phyloP scores from a whole-genome alignment of 352 stramenopile genomes.

The Lagenidium sp. region DNA sequence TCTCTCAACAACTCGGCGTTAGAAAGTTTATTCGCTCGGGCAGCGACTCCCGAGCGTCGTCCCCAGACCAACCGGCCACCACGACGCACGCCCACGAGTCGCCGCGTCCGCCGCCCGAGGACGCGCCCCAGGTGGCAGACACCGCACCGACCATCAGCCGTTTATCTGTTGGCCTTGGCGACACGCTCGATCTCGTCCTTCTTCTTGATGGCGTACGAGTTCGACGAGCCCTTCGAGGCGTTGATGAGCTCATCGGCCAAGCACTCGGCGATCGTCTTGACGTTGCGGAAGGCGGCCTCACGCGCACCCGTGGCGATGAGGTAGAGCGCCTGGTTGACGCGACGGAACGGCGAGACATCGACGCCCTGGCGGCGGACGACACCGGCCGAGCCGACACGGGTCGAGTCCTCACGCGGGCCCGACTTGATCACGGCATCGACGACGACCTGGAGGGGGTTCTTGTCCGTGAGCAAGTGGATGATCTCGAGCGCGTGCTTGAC shows the following conservation, averaged over 20 bases:
- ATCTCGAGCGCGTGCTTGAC: slow-evolving; percentile 99
- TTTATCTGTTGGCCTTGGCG: slow-evolving; percentile 99
- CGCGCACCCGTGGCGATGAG: slow-evolving; percentile 96
- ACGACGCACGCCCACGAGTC: slow-evolving; percentile 3
- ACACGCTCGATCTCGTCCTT: slow-evolving; percentile 99
- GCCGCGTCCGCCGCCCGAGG: too few relatives aligned
- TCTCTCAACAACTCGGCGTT: slow-evolving; percentile 86
- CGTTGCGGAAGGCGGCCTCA: slow-evolving; percentile 98
- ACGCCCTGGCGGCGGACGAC: slow-evolving; percentile 99
- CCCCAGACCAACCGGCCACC: not conserved
- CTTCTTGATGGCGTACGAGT: slow-evolving; percentile 99
- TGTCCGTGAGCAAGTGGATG: slow-evolving; percentile 99
- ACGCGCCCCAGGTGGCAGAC: too few relatives aligned
- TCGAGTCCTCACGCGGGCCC: slow-evolving; percentile 99
- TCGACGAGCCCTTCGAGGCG: slow-evolving; percentile 98
- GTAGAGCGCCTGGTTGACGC: slow-evolving; percentile 99
- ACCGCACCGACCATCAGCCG: slow-evolving; percentile 2
- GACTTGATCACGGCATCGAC: slow-evolving; percentile 90
- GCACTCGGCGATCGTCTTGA: slow-evolving; percentile 99
- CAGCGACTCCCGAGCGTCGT: not conserved
- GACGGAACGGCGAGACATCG: slow-evolving; percentile 99
- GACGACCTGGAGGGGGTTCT: slow-evolving; percentile 99
- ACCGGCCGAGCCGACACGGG: slow-evolving; percentile 97
- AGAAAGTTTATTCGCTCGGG: slow-evolving; percentile 22
- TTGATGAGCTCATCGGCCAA: slow-evolving; percentile 99